Percentiles rank a stretch among this genome's conserved stretches.
These are phyloP conservation scores for Cladophialophora yegresii DNA, from an alignment of 2,329 filamentous ascomycete genomes.

Conservation along the genomic window DNA sequence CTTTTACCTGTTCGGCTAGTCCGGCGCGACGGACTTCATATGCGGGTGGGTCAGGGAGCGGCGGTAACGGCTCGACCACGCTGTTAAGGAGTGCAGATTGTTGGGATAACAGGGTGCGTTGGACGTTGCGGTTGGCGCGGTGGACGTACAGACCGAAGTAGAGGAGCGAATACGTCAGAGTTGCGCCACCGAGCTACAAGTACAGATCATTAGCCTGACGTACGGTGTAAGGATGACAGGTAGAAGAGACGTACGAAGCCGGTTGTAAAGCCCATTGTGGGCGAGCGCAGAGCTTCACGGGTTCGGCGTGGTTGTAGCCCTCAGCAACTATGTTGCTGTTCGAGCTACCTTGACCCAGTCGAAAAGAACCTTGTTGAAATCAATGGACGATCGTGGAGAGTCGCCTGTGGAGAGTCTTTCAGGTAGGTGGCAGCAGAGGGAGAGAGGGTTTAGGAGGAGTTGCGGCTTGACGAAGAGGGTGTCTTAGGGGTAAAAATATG, in stretches of 20 bases:
- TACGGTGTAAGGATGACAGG: neutral
- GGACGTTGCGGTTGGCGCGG: constrained; percentile 63
- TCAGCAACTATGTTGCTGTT: neutral
- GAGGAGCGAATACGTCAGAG: constrained; percentile 70
- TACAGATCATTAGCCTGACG: constrained; percentile 42
- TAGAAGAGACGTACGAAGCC: neutral
- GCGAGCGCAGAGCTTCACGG: neutral
- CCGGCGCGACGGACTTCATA: constrained; percentile 54
- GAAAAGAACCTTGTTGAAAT: neutral
- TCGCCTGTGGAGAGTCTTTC: neutral
- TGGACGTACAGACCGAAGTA: constrained; percentile 73
- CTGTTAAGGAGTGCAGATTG: constrained; percentile 48
- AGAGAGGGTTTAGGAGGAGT: neutral
- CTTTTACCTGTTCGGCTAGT: constrained; percentile 69
- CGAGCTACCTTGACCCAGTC: neutral
- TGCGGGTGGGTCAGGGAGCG: constrained; percentile 32
- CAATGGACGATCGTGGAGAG: neutral
- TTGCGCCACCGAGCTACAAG: constrained; percentile 69
- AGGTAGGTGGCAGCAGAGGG: neutral
- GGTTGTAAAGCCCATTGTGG: constrained; percentile 1
- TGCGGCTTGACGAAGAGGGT: neutral
- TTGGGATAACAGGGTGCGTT: constrained; percentile 49
- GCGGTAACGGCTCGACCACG: constrained; percentile 42
- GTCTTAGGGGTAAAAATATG: neutral
- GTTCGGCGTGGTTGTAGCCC: neutral